Evolutionary conservation across 805 yeast species (phyloP).

Genomic region (Lipomyces orientalis): DNA sequence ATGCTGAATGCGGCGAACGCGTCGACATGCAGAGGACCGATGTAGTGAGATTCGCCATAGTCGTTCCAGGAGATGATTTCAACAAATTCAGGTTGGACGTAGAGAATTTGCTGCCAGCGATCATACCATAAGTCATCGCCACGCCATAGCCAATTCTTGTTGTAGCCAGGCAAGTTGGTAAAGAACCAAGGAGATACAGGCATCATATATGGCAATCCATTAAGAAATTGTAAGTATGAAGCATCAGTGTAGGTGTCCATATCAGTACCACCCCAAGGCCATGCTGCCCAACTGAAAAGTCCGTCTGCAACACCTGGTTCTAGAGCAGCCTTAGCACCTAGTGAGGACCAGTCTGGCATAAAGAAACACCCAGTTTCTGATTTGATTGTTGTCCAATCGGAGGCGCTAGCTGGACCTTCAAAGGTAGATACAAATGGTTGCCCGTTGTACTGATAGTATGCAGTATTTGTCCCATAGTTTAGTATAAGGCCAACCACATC

Average conservation of each 20-base stretch:
- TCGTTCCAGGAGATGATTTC: slow-evolving; percentile 25
- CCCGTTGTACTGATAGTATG: slow-evolving; percentile 4
- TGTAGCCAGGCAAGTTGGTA: slow-evolving; percentile 15
- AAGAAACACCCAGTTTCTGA: slow-evolving; percentile 8
- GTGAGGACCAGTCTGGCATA: slow-evolving; percentile 18
- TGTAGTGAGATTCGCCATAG: slow-evolving; percentile 24
- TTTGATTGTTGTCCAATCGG: slow-evolving; percentile 5
- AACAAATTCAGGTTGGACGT: slow-evolving; percentile 17
- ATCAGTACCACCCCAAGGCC: slow-evolving; percentile 12
- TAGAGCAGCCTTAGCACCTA: slow-evolving; percentile 9
- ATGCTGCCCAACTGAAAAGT: slow-evolving; percentile 18
- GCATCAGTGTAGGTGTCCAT: background rate
- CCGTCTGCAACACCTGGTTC: slow-evolving; percentile 21
- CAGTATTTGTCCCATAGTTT: background rate
- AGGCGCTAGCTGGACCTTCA: background rate
- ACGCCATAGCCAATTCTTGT: slow-evolving; percentile 18
- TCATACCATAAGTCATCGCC: slow-evolving; percentile 16
- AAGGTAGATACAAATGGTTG: slow-evolving; percentile 5
- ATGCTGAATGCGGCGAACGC: background rate
- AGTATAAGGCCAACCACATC: background rate
- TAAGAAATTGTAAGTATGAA: background rate
- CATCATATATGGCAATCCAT: slow-evolving; percentile 17
- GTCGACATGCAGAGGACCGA: slow-evolving; percentile 15
- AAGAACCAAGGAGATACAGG: slow-evolving; percentile 19
- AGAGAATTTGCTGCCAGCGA: slow-evolving; percentile 20